Conservation (phyloP, 352 stramenopile genomes). For the Phytopythium aichiense region DNA sequence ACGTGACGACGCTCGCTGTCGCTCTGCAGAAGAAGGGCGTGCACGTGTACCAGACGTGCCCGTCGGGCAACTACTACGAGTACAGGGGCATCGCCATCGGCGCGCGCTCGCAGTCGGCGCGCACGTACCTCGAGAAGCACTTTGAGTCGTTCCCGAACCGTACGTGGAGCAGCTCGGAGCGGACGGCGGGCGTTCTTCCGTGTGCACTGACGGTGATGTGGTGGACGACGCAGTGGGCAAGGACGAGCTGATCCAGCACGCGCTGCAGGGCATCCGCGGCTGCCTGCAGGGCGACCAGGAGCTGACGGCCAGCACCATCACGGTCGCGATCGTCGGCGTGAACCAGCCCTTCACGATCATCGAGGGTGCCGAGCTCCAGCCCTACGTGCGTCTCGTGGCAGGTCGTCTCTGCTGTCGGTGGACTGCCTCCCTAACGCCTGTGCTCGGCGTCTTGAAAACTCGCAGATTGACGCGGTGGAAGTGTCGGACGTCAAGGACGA, state of each 20-base stretch:
- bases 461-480: conserved; percentile 83
- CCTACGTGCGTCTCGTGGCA: conserved; percentile 77
- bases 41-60: conserved; percentile 98
- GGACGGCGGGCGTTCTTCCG: too few relatives aligned
- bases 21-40: conserved; percentile 91
- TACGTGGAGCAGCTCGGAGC: conserved; percentile 25
- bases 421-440: background rate
- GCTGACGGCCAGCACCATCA: conserved; percentile 91
- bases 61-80: conserved; percentile 98
- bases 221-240: conserved; percentile 42
- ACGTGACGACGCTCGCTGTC: conserved; percentile 8
- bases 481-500: conserved; percentile 83
- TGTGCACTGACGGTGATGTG: too few relatives aligned
- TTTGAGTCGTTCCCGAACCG: conserved; percentile 90
- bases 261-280: conserved; percentile 93
- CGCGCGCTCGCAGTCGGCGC: conserved; percentile 93
- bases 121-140: conserved; percentile 99
- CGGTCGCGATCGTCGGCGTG: conserved; percentile 93
- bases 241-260: conserved; percentile 98
- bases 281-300: conserved; percentile 96
- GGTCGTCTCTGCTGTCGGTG: conserved; percentile 6
- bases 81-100: conserved; percentile 98
- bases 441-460: background rate
- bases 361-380: conserved; percentile 91
- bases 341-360: conserved; percentile 93